Evolutionary conservation across 352 stramenopile genomes (phyloP).

Genomic region (Detonula confervacea): DNA sequence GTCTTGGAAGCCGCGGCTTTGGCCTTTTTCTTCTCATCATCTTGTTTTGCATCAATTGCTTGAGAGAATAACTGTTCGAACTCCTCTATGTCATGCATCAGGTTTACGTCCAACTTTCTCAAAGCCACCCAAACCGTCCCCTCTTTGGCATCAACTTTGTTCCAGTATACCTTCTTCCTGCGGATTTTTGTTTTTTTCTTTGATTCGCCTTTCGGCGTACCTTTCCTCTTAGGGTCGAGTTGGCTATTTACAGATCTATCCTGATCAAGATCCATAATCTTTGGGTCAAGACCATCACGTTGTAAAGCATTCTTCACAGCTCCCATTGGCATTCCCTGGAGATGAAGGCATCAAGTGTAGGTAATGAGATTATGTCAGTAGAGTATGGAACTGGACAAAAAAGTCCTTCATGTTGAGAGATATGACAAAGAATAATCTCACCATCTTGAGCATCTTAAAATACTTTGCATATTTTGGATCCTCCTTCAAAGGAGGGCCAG

Average conservation of each 20-base stretch:
- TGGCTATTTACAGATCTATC: conserved; percentile 61
- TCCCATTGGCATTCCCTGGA: conserved; percentile 76
- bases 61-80: conserved; percentile 81
- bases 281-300: conserved; percentile 83
- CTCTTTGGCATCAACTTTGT: conserved; percentile 75
- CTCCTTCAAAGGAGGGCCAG: too few relatives aligned
- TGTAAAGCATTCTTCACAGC: conserved; percentile 93
- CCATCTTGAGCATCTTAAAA: conserved; percentile 79
- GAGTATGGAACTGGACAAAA: too few relatives aligned
- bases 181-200: conserved; percentile 54
- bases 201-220: conserved; percentile 23
- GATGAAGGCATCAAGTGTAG: not conserved
- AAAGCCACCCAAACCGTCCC: conserved; percentile 87
- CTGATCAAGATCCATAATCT: conserved; percentile 79
- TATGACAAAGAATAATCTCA: too few relatives aligned
- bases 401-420: too few relatives aligned
- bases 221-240: conserved; percentile 48
- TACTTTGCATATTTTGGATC: too few relatives aligned
- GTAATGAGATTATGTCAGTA: too few relatives aligned
- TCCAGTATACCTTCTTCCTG: conserved; percentile 84
- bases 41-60: conserved; percentile 56
- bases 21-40: conserved; percentile 46
- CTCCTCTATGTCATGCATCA: conserved; percentile 72
- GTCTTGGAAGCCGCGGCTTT: conserved; percentile 22
- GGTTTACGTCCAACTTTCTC: conserved; percentile 52